Evolutionary conservation across 768 basidiomycete species (phyloP).

Genomic region (Leccinum subtestaceum): DNA sequence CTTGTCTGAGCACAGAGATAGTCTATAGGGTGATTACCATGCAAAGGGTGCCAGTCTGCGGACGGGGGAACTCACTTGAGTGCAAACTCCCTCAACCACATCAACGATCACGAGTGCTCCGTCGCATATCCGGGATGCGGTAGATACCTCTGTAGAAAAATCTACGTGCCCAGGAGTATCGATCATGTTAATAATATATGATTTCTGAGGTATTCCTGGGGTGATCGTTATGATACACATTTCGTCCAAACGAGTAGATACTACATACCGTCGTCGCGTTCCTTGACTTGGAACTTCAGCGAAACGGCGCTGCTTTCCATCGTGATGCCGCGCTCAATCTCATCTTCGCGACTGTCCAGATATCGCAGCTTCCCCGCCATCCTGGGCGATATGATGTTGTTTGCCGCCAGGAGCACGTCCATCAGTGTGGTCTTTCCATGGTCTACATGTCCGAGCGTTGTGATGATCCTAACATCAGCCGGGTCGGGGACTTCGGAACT

Average conservation of each 20-base stretch:
- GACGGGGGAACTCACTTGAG: constrained; percentile 64
- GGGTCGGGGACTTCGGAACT: constrained; percentile 29
- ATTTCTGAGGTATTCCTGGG: constrained; percentile 56
- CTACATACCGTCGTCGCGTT: constrained; percentile 58
- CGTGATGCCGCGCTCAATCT: constrained; percentile 96
- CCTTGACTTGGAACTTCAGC: constrained; percentile 80
- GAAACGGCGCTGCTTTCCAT: constrained; percentile 98
- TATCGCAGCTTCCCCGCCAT: constrained; percentile 98
- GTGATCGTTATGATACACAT: constrained; percentile 33
- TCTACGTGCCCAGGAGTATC: constrained; percentile 99
- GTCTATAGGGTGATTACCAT: constrained; percentile 51
- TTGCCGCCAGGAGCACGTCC: constrained; percentile 93
- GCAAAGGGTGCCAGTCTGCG: neutral
- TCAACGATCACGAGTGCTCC: constrained; percentile 95
- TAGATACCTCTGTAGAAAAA: constrained; percentile 96
- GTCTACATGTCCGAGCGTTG: constrained; percentile 87
- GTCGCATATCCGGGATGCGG: constrained; percentile 90
- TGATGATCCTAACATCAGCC: constrained; percentile 68
- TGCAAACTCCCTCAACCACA: constrained; percentile 97
- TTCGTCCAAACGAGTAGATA: neutral
- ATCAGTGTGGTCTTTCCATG: constrained; percentile 97
- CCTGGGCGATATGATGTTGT: constrained; percentile 92
- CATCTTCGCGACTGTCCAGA: constrained; percentile 93
- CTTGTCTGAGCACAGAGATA: constrained; percentile 91
- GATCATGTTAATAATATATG: constrained; percentile 91